Conservation (phyloP, 1,139 yeast genomes). For the Yamadazyma sp. region DNA sequence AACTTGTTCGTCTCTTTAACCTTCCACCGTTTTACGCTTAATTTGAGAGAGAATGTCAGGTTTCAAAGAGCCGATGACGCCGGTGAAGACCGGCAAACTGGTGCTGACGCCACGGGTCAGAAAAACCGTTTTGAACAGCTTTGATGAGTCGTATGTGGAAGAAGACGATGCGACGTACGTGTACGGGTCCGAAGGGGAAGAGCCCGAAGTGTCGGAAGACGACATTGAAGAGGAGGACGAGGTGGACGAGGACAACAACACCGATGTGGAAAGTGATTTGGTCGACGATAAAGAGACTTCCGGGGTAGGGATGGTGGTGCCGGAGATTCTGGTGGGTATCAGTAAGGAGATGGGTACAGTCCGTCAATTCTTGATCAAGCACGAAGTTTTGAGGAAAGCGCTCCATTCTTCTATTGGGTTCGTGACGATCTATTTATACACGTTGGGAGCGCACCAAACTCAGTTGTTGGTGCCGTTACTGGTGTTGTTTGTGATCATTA, state of each 20-base stretch:
- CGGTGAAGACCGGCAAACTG: slow-evolving; percentile 5
- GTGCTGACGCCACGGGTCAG: slow-evolving; percentile 3
- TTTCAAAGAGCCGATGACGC: slow-evolving; percentile 12
- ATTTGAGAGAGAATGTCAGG: too few relatives aligned
- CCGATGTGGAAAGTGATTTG: slow-evolving; percentile 16
- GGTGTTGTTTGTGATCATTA: slow-evolving; percentile 53
- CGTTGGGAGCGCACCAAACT: slow-evolving; percentile 54
- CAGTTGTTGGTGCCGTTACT: slow-evolving; percentile 62
- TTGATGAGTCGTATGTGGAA: slow-evolving; percentile 35
- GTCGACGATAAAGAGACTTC: slow-evolving; percentile 11
- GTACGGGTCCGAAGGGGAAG: slow-evolving; percentile 18
- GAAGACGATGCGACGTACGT: slow-evolving; percentile 40
- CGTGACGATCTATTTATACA: slow-evolving; percentile 70
- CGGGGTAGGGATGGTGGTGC: slow-evolving; percentile 1
- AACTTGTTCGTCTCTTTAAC: too few relatives aligned
- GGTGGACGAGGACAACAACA: slow-evolving; percentile 15
- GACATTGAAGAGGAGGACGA: slow-evolving; percentile 12
- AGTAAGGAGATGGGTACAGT: slow-evolving; percentile 22
- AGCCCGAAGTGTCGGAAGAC: slow-evolving; percentile 13
- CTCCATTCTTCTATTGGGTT: slow-evolving; percentile 89
- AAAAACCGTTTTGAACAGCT: slow-evolving; percentile 25
- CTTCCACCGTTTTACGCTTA: too few relatives aligned
- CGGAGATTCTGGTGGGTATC: slow-evolving; percentile 4
- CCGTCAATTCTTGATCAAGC: slow-evolving; percentile 61
- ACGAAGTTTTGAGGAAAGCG: slow-evolving; percentile 84